Base-by-base conservation (phyloP, 2,329 filamentous ascomycete species). In the Botrytis cinerea region DNA sequence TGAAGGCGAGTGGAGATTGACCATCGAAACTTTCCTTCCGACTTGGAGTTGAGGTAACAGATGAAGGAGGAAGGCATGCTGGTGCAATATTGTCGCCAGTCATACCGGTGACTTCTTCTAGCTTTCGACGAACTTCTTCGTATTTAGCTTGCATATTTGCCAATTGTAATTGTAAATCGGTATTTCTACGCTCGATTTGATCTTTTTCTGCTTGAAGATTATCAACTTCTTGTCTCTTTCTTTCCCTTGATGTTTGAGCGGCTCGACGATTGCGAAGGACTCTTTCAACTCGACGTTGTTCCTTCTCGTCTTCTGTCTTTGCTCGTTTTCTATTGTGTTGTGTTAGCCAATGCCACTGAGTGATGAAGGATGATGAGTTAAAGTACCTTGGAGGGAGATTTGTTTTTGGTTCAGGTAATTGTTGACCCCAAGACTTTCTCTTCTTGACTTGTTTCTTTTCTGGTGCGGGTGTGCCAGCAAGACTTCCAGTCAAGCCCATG, bases 291-390 rank as follows among this genome's bases (percentile, higher is more conserved):
- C 96, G 93, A 62, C 96, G 92, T 84, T 99, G 96, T 84, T 98
- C 96, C 85, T 99, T 99, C 84, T 99, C 96, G 80, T 98, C 96
- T 80, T 97, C 95, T 4, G 96, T 99, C 88, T 98, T 99, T 79
- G 96, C 96, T 75, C 96, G 94, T 89, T 99, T 99, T 78, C 93
- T 94, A 76, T 0, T 1, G 18, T 66, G 40, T 18, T 62, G 54
- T 8, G 68, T 80, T 78, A 80, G 77, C 69, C 60, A 57, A 71
- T 51, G 64, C 66, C 22, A 75, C 48, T 12, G 72, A 22, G 9
- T 73, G 72, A 10, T 28, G 73, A 45, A n/a, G 40, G 25, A 43
- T 18, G 12, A 73, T 59, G 73, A 57, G 32, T 43, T 57, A 75
- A 57, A 85, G 80, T 89, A 93, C 92, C 95, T 91, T 57, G 95